Evolutionary conservation across 73 alveolate genomes (phyloP), one percentile per base, ranked within the genome.

Genomic region (Uronychia binucleata): DNA sequence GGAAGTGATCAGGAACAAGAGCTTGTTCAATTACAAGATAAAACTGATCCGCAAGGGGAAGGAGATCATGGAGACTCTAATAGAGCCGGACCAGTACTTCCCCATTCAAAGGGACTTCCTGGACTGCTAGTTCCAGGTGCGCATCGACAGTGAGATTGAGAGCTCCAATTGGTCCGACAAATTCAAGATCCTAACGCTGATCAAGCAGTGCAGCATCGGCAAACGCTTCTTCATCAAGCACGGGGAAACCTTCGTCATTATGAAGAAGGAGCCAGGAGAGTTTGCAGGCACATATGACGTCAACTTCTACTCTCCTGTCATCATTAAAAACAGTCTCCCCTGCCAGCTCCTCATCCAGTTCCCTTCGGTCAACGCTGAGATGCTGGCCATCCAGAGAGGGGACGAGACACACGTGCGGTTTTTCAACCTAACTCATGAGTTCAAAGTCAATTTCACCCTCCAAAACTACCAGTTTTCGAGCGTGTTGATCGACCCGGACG

Each of bases 251-350:
- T 89, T 30, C 75, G 84, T 87, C 25, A 58, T 89, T 35, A 58
- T 89, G 32, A 77, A 76, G 31, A 89, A 89, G 59, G 86, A 46
- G 28, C 19, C 32, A 57, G 77, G 78, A 33, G 82, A 83, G n/a
- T 87, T 83, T 79, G 88, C 74, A 19, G 94, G 80, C 13, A 77
- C 86, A 13, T 88, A 30, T 77, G 90, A 89, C 74, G 59, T 89
- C 33, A 78, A 77, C 26, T 78, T 89, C 30, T 74, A 79, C n/a
- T 83, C 95, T 13, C 95, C 95, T 19, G 78, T 89, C 8, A 33
- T 89, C 59, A 34, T 89, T 1, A 83, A 81, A 32, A 89, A 89
- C 75, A 84, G 92, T 34, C 81, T 89, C 29, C 95, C 95, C 0
- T 79, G 34, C 78, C 34, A 79, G 28, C 13, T 79, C 31, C 59